Conservation (phyloP, 805 yeast species). For the Tetrapisispora phaffii region DNA sequence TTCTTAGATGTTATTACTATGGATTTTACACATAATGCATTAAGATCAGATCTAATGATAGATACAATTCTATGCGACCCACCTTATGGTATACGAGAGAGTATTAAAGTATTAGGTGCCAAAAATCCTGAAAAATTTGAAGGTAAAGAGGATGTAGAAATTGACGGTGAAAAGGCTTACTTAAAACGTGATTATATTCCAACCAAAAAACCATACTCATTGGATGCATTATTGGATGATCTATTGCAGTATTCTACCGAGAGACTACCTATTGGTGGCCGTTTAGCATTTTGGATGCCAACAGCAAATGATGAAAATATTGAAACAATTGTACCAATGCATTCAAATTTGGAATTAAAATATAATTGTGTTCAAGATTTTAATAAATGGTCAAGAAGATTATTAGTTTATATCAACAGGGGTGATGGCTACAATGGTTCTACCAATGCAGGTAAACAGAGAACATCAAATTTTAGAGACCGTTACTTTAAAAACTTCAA, state of each 20-base stretch:
- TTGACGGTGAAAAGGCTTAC: constrained; percentile 71
- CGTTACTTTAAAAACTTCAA: constrained; percentile 65
- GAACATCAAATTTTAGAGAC: constrained; percentile 55
- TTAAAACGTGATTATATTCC: constrained; percentile 76
- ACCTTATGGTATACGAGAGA: constrained; percentile 95
- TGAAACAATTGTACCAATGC: constrained; percentile 66
- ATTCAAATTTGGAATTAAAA: constrained; percentile 57
- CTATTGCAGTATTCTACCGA: constrained; percentile 61
- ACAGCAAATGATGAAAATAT: constrained; percentile 80
- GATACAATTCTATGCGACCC: constrained; percentile 93
- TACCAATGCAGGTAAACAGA: constrained; percentile 35
- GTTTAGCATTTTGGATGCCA: constrained; percentile 96
- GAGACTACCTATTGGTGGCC: constrained; percentile 62
- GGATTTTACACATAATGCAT: constrained; percentile 90
- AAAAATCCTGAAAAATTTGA: constrained; percentile 54
- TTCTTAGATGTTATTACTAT: constrained; percentile 74
- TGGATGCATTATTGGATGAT: constrained; percentile 70
- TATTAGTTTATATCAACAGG: constrained; percentile 69
- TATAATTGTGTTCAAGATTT: constrained; percentile 79
- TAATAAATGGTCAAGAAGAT: constrained; percentile 85
- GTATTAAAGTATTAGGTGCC: constrained; percentile 86
- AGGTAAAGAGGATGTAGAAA: constrained; percentile 65
- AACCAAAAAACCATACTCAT: constrained; percentile 82
- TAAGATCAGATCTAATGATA: constrained; percentile 49
- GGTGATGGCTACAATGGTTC: constrained; percentile 45